Evolutionary conservation across 768 basidiomycete genomes (phyloP).

Genomic region (Paxillus ammoniavirescens): DNA sequence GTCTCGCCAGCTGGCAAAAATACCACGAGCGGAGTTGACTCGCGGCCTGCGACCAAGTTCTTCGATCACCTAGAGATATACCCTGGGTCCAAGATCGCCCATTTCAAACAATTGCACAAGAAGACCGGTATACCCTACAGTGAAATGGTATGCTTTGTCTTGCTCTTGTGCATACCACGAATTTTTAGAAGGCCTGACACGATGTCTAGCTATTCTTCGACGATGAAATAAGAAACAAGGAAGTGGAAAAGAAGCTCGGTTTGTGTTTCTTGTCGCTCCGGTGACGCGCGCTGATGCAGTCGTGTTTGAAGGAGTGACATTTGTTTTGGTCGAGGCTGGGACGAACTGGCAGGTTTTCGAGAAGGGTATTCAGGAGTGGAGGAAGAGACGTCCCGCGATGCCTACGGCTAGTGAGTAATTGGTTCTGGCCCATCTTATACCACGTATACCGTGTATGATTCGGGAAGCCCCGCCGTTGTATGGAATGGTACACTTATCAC

Average conservation of each 20-base stretch:
- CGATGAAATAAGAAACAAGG: conserved; percentile 58
- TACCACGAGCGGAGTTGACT: conserved; percentile 17
- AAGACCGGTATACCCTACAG: conserved; percentile 75
- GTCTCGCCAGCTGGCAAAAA: conserved; percentile 31
- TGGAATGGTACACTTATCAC: conserved; percentile 6
- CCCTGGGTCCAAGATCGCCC: conserved; percentile 77
- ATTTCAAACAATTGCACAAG: conserved; percentile 73
- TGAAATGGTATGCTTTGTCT: conserved; percentile 60
- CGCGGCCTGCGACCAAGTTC: conserved; percentile 52
- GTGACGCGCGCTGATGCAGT: not conserved
- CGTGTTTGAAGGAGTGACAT: conserved; percentile 68
- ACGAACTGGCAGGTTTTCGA: conserved; percentile 62
- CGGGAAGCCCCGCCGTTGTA: not conserved
- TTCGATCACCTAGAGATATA: conserved; percentile 77
- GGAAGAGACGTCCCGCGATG: conserved; percentile 39
- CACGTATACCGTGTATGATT: not conserved
- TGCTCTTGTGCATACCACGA: not conserved
- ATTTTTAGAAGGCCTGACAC: not conserved
- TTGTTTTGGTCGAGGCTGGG: conserved; percentile 67
- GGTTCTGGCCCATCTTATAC: not conserved
- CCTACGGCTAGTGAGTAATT: conserved; percentile 7
- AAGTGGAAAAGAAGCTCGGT: conserved; percentile 54
- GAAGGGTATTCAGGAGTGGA: conserved; percentile 71
- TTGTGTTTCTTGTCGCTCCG: not conserved
- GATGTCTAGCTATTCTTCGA: conserved; percentile 61